Evolutionary conservation across 2,329 filamentous ascomycete species (phyloP), one percentile per base, ranked within the genome.

Genomic region (Hypoxylon sp.): DNA sequence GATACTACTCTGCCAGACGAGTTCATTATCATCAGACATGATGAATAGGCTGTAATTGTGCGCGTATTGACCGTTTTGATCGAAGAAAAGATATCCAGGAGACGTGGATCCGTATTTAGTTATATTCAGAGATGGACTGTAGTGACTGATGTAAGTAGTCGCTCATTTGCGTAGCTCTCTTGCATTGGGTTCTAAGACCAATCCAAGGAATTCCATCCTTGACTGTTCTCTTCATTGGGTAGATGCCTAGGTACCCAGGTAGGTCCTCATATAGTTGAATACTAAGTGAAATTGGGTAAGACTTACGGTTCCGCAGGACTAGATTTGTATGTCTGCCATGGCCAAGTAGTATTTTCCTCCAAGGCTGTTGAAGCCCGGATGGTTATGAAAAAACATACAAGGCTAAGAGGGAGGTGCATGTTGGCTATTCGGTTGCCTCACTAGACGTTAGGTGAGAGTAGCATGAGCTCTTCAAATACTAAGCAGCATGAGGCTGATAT

Each of bases 1-100:
- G 2, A 73, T 67, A 11, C 68, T 62, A 13, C 76, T 58, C 51
- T 72, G 67, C 73, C 73, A 80, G 3, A 80, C 58, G 24, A 79
- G 72, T 39, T 79, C 77, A 13, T 67, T 66, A 21, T 73, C 68
- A 17, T 73, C 67, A n/a, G 70, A 62, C 71, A 73, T 73, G 42
- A 73, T 73, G 62, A 72, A 73, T 10, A 72, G 54, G 54, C 68
- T 72, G 44, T 70, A 72, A 47, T 70, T 69, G 59, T 72, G 72
- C 32, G 54, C 70, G 32, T 65, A 55, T 11, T 63, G 35, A n/a
- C 70, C 70, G 57, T 73, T 72, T n/a, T 72, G 70, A 47, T 72
- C 62, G 47, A 73, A 73, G 48, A 72, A 72, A 13, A 74, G 60
- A 50, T 72, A 73, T 7, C 70, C 71, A 3, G 69, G 69, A n/a